Evolutionary conservation across 805 yeast genomes (phyloP), one percentile per base, ranked within the genome.

Genomic region (Candida arabinofermentans): DNA sequence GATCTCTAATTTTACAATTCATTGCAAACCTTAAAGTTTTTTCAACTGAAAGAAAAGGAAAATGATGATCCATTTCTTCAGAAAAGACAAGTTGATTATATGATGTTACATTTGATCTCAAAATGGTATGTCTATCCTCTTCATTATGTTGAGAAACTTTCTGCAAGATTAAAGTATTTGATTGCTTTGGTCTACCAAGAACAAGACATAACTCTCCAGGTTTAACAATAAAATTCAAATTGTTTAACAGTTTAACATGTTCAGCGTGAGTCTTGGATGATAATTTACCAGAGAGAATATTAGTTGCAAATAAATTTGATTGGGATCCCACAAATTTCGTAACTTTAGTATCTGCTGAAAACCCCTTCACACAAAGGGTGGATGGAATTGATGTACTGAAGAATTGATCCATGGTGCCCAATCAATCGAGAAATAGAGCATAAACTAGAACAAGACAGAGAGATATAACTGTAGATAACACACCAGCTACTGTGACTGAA

Each of bases 171-270:
- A 84, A 73, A 3, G 88, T 75, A 55, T 87, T 82, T 21, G 89
- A 88, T 17, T 88, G 77, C 45, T 88, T 86, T 2, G 89, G 87
- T 44, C 82, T 70, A 22, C 84, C 85, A 24, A 79, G 57, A 4
- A 81, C 86, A 35, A 81, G 61, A 22, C 77, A 67, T 79, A 80
- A 72, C 47, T 81, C 86, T 44, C 86, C 85, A 1, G 82, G 72
- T 3, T 34, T 30, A 5, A 44, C 58, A 19, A 64, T 59, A 47
- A 69, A 67, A 22, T 64, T 54, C 46, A 64, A 46, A 26, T 64
- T 57, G 38, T 63, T 64, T 34, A 69, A 57, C 36, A 69, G 58
- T 21, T 48, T 36, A 21, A 40, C 30, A 12, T 23, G 26, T 9
- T 30, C 39, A 2, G 34, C 16, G 10, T 42, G 37, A 4, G 13